These are phyloP conservation scores for Fusarium sp. DNA, from an alignment of 2,329 filamentous ascomycete species.

Conservation along the genomic window DNA sequence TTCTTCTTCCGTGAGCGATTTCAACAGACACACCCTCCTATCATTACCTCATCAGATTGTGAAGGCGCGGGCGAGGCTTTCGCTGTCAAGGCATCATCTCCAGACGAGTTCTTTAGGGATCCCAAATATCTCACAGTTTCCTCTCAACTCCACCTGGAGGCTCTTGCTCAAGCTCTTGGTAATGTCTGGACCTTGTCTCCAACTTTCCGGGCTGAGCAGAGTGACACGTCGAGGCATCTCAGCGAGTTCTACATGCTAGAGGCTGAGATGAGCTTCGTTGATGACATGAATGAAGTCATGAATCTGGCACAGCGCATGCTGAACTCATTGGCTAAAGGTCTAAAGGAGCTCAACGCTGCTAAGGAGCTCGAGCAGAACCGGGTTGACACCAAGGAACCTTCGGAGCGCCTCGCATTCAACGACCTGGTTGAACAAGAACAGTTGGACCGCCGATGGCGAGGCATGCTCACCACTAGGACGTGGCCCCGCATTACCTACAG, in stretches of 20 bases:
- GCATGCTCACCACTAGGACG: constrained; percentile 61
- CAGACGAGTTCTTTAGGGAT: constrained; percentile 76
- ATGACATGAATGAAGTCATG: constrained; percentile 78
- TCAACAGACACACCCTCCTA: constrained; percentile 88
- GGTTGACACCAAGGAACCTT: constrained; percentile 51
- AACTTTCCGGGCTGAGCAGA: constrained; percentile 92
- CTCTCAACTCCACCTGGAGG: constrained; percentile 92
- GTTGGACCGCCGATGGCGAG: constrained; percentile 77
- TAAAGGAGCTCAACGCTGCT: constrained; percentile 56
- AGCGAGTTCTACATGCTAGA: constrained; percentile 99
- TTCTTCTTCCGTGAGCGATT: constrained; percentile 80
- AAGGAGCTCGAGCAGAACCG: constrained; percentile 57
- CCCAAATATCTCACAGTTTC: constrained; percentile 98
- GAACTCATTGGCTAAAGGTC: constrained; percentile 58
- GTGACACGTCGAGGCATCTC: constrained; percentile 91
- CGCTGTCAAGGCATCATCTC: constrained; percentile 65
- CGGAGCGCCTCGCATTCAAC: constrained; percentile 57
- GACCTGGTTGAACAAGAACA: constrained; percentile 56
- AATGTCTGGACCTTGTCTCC: constrained; percentile 95
- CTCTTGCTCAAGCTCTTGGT: constrained; percentile 85
- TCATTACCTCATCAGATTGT: constrained; percentile 96
- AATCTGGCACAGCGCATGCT: constrained; percentile 83
- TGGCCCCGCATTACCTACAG: constrained; percentile 90
- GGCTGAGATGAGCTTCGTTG: constrained; percentile 84
- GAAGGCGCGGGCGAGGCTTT: constrained; percentile 98